These are phyloP conservation scores for Prunus campanulata DNA, from an alignment of 306 rosid genomes.

Conservation along the genomic window DNA sequence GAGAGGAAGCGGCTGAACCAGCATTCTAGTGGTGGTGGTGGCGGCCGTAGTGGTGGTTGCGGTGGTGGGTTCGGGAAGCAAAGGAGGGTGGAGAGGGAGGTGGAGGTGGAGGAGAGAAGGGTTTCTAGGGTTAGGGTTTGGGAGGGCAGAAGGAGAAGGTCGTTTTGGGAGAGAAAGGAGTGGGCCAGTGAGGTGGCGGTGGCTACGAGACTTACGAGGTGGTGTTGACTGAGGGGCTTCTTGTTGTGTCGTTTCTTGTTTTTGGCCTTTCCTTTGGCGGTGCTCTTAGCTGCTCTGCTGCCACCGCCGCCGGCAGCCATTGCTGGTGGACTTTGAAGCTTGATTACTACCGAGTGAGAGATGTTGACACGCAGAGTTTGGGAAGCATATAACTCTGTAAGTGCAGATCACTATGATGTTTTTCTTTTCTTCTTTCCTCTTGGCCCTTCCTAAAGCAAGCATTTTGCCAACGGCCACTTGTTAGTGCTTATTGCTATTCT, in stretches of 20 bases:
- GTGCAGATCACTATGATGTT: neutral
- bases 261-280: slow-evolving; percentile 22
- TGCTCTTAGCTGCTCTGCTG: neutral
- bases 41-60: slow-evolving; percentile 20
- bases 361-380: neutral
- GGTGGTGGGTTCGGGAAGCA: slow-evolving; percentile 15
- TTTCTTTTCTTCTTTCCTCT: neutral
- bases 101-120: slow-evolving; percentile 42
- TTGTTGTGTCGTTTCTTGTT: neutral
- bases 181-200: slow-evolving; percentile 37
- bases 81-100: slow-evolving; percentile 28
- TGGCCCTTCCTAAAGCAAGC: neutral
- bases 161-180: slow-evolving; percentile 63
- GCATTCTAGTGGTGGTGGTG: slow-evolving; percentile 16
- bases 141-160: slow-evolving; percentile 54
- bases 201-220: slow-evolving; percentile 30
- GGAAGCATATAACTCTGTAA: neutral
- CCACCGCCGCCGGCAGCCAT: slow-evolving; percentile 32
- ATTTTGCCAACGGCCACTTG: neutral
- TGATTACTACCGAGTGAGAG: neutral
- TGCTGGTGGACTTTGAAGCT: neutral
- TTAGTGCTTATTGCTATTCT: neutral
- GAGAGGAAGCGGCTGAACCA: slow-evolving; percentile 74
- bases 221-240: slow-evolving; percentile 12
- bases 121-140: slow-evolving; percentile 51